Conservation (phyloP, 108 stramenopile species). For the Conticribra guillardii region DNA sequence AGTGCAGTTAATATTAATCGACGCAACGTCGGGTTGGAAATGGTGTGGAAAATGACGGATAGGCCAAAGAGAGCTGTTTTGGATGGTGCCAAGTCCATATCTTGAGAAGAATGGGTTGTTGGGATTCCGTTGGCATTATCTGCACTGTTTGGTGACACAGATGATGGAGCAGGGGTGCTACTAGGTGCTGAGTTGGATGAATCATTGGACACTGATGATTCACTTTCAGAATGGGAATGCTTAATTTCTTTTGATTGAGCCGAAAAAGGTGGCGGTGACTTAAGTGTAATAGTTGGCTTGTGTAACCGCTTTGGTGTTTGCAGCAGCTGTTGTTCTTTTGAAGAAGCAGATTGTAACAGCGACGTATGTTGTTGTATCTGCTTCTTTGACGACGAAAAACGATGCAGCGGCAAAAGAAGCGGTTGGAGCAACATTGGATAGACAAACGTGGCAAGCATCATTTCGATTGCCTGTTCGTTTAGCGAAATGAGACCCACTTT, state of each 20-base stretch:
- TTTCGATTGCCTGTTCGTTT: slow-evolving; percentile 88
- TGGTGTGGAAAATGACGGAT: slow-evolving; percentile 69
- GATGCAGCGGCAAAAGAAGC: slow-evolving; percentile 69
- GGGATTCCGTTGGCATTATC: not conserved
- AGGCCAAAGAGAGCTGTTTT: slow-evolving; percentile 83
- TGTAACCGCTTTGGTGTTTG: too few relatives aligned
- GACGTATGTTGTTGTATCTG: not conserved
- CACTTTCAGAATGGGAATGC: not conserved
- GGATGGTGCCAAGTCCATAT: slow-evolving; percentile 66
- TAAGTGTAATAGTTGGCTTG: not conserved
- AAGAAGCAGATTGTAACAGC: not conserved
- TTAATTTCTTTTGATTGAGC: not conserved
- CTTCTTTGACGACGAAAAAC: slow-evolving; percentile 38
- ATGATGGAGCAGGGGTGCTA: too few relatives aligned
- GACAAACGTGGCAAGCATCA: slow-evolving; percentile 90
- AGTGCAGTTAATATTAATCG: slow-evolving; percentile 72
- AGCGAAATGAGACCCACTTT: slow-evolving; percentile 83
- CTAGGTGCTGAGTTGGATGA: too few relatives aligned
- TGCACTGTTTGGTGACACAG: not conserved
- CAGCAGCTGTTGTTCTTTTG: too few relatives aligned
- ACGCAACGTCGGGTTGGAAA: slow-evolving; percentile 70
- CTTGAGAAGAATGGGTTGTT: slow-evolving; percentile 26
- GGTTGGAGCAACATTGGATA: slow-evolving; percentile 88
- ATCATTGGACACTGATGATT: not conserved
- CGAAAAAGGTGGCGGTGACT: not conserved